Conservation (phyloP, 2,329 filamentous ascomycete species). For the Arthrobotrys entomopaga region DNA sequence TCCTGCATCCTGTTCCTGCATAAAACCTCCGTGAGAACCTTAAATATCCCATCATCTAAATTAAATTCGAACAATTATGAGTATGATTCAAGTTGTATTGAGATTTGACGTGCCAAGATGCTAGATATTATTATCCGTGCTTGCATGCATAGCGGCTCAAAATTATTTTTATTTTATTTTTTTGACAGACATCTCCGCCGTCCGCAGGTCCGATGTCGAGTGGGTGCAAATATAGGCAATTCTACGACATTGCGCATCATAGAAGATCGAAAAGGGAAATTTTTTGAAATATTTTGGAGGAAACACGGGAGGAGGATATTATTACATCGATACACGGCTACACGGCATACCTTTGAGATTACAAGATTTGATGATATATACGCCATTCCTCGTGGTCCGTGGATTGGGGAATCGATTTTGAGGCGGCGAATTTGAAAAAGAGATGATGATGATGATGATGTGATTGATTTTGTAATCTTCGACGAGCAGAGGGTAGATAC, state of each 20-base stretch:
- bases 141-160: conserved; percentile 1
- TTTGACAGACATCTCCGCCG: not conserved
- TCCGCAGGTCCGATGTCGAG: conserved; percentile 1
- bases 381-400: conserved; percentile 1
- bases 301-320: not conserved
- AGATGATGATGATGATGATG: no score
- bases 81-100: no score
- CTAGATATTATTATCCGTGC: not conserved
- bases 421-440: not conserved
- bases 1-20: no score
- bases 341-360: conserved; percentile 11
- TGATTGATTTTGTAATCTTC: not conserved
- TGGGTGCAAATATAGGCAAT: conserved; percentile 6
- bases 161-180: not conserved
- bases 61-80: no score
- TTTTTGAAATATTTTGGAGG: not conserved
- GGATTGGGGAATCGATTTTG: not conserved
- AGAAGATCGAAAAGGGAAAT: not conserved
- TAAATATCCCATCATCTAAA: no score
- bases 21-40: no score
- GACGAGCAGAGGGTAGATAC: not conserved
- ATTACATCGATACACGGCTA: conserved; percentile 8
- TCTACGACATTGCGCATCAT: conserved; percentile 12
- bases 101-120: no score
- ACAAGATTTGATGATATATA: not conserved